A percentile compares a stretch with the other conserved stretches of the same genome.
These are phyloP conservation scores for Beauveria sp. DNA, from an alignment of 2,329 filamentous ascomycete genomes.

Conservation along the genomic window DNA sequence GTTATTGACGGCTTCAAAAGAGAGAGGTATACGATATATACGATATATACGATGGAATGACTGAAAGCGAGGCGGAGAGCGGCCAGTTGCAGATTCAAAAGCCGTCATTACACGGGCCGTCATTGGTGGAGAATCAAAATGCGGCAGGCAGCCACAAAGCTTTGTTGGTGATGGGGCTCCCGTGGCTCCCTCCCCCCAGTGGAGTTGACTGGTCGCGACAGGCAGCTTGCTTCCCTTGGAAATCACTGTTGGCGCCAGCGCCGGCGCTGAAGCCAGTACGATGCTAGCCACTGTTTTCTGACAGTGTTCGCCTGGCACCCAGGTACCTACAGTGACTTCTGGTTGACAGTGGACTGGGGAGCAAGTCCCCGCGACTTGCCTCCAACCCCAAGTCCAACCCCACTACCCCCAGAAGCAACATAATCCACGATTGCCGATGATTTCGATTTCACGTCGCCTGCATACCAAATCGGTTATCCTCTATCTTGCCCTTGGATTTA, in stretches of 20 bases:
- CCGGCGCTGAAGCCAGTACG: background rate
- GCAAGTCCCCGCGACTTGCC: background rate
- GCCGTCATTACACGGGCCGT: background rate
- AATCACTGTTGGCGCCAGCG: background rate
- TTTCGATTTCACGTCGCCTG: background rate
- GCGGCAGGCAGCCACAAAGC: background rate
- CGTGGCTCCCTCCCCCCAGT: background rate
- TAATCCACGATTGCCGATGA: background rate
- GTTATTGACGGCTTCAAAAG: background rate
- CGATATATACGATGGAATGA: background rate
- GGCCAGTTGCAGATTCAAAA: background rate
- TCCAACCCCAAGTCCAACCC: background rate
- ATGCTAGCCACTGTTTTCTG: background rate
- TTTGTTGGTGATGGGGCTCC: background rate
- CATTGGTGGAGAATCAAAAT: slow-evolving; percentile 9
- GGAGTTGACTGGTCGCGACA: background rate
- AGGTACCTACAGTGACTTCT: background rate
- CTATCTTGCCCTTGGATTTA: background rate
- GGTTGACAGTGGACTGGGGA: too few species aligned
- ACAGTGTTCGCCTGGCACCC: background rate
- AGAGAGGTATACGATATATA: background rate
- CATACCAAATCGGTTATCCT: background rate
- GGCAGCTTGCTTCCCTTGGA: background rate
- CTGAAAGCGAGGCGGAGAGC: background rate
- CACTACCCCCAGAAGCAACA: background rate